Evolutionary conservation across 345 rosid species (phyloP).

Genomic region (Microthlaspi erraticum): DNA sequence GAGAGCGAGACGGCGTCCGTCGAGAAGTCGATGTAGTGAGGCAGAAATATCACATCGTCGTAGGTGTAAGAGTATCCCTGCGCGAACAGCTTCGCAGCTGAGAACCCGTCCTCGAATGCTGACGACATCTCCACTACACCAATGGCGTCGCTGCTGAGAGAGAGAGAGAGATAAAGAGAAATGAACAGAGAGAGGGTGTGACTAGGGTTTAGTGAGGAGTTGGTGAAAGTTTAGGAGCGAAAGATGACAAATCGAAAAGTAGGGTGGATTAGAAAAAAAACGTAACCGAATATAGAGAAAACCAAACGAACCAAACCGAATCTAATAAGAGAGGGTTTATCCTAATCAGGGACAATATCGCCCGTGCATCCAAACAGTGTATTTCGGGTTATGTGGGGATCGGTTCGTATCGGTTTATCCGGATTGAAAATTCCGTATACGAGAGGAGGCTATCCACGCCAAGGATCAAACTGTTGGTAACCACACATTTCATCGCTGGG

Average conservation of each 20-base stretch:
- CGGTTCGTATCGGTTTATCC: too few species aligned
- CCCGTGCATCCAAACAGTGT: not conserved
- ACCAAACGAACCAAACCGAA: not conserved
- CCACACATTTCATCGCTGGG: constrained; percentile 10
- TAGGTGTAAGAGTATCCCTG: constrained; percentile 90
- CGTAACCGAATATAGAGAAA: not conserved
- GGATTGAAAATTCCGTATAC: too few species aligned
- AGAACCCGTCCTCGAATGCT: constrained; percentile 73
- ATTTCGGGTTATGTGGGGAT: too few species aligned
- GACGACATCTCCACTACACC: constrained; percentile 25
- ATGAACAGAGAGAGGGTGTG: not conserved
- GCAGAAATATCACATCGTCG: constrained; percentile 88
- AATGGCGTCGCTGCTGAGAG: constrained; percentile 29
- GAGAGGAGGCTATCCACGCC: not conserved
- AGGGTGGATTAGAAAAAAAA: not conserved
- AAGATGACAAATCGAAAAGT: constrained; percentile 25
- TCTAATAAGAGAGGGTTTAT: not conserved
- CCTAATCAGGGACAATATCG: not conserved
- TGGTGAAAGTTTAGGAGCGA: constrained; percentile 33
- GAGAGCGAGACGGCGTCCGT: constrained; percentile 76
- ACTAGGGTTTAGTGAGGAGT: constrained; percentile 42
- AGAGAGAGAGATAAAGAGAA: not conserved
- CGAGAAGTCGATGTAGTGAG: constrained; percentile 88
- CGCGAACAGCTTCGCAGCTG: constrained; percentile 61
- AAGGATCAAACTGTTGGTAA: constrained; percentile 6